Evolutionary conservation across 2,329 filamentous ascomycete genomes (phyloP).

Genomic region (Gremmenia infestans): DNA sequence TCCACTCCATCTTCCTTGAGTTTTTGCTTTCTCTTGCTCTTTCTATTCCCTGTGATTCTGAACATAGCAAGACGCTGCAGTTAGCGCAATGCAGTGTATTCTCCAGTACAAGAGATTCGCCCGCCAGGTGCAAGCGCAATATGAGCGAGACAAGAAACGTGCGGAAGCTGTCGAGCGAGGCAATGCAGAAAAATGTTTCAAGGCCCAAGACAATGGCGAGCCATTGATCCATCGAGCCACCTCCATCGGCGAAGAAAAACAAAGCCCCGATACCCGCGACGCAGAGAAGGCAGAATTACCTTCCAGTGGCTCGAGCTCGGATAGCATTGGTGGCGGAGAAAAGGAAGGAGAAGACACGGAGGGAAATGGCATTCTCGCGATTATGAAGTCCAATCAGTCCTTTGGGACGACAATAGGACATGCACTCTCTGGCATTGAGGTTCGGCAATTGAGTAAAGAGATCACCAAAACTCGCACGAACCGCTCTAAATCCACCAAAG

Average conservation of each 20-base stretch:
- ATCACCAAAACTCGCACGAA: conserved; percentile 12
- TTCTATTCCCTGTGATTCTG: no score
- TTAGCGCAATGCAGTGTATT: conserved; percentile 18
- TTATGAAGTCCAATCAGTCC: conserved; percentile 7
- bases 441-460: conserved; percentile 17
- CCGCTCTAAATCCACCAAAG: neutral
- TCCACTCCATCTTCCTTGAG: no score
- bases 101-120: conserved; percentile 20
- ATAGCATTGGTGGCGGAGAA: neutral
- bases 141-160: conserved; percentile 17
- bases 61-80: neutral
- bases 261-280: conserved; percentile 11
- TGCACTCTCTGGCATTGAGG: conserved; percentile 20
- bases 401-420: conserved; percentile 19
- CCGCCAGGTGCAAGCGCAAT: conserved; percentile 14
- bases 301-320: neutral
- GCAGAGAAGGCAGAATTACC: conserved; percentile 16
- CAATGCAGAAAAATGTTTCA: conserved; percentile 13
- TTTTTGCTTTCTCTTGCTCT: no score
- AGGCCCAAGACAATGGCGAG: neutral
- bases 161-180: conserved; percentile 18
- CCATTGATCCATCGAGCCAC: conserved; percentile 7
- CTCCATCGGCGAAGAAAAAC: conserved; percentile 15
- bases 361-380: conserved; percentile 1
- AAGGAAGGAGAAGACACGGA: conserved; percentile 6